Evolutionary conservation across 371 early-diverging fungal genomes (phyloP).

Genomic region (Nematocida sp.): DNA sequence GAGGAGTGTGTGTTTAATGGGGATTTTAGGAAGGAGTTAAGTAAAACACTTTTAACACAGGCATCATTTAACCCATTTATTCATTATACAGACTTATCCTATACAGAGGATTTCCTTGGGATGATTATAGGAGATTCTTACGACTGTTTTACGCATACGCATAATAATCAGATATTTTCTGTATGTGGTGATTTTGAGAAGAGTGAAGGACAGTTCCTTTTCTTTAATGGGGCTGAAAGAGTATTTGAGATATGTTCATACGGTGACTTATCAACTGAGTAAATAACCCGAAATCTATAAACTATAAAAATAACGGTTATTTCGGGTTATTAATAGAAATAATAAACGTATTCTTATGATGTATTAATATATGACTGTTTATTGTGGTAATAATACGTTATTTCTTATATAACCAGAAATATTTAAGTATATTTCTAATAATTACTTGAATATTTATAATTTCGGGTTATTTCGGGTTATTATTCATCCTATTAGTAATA

Average conservation of each 20-base stretch:
- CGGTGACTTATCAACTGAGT: background rate
- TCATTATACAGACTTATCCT: constrained; percentile 33
- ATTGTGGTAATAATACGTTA: background rate
- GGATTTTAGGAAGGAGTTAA: constrained; percentile 11
- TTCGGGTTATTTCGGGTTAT: too few relatives aligned
- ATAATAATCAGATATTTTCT: constrained; percentile 5
- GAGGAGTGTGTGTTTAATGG: constrained; percentile 12
- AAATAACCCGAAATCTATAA: background rate
- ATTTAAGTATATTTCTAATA: too few relatives aligned
- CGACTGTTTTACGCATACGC: constrained; percentile 38
- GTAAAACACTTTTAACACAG: constrained; percentile 21
- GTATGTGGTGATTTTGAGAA: constrained; percentile 48
- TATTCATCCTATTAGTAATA: too few relatives aligned
- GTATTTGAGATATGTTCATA: constrained; percentile 35
- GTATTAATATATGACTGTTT: background rate
- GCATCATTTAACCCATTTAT: constrained; percentile 57
- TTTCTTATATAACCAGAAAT: too few relatives aligned
- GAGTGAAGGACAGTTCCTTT: constrained; percentile 53
- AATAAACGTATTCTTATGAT: background rate
- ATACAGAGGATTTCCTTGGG: constrained; percentile 24
- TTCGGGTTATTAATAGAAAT: background rate
- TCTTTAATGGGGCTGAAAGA: constrained; percentile 11
- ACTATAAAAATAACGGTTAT: background rate
- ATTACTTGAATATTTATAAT: too few relatives aligned
- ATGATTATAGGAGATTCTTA: constrained; percentile 45